Conservation (phyloP, 805 yeast genomes). For the Zygotorulaspora florentina region DNA sequence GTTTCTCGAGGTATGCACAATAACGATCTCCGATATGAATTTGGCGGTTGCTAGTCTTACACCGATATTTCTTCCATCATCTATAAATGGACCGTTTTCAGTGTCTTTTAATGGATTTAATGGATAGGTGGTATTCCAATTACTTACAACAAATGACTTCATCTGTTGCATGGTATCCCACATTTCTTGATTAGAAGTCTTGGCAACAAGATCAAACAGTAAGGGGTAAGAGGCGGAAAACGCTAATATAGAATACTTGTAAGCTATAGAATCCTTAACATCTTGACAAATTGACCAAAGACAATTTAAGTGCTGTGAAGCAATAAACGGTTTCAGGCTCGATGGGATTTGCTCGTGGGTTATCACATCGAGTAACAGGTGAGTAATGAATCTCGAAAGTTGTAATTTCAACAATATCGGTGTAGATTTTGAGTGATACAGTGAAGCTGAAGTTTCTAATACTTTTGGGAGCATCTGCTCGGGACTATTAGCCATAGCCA, state of each 20-base stretch:
- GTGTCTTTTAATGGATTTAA: slow-evolving; percentile 32
- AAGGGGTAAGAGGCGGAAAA: slow-evolving; percentile 44
- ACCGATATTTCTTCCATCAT: slow-evolving; percentile 48
- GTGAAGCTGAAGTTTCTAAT: slow-evolving; percentile 29
- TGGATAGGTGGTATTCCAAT: slow-evolving; percentile 59
- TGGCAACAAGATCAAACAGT: slow-evolving; percentile 43
- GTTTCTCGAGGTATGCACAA: slow-evolving; percentile 46
- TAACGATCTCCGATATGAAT: slow-evolving; percentile 58
- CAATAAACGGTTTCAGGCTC: slow-evolving; percentile 32
- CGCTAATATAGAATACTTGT: slow-evolving; percentile 39
- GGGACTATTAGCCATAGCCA: slow-evolving; percentile 33
- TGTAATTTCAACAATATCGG: slow-evolving; percentile 8
- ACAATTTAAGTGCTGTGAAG: slow-evolving; percentile 25
- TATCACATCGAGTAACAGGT: slow-evolving; percentile 25
- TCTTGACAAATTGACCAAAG: slow-evolving; percentile 27
- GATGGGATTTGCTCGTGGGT: slow-evolving; percentile 19
- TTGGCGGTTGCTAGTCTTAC: slow-evolving; percentile 67
- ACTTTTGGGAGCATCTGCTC: slow-evolving; percentile 31
- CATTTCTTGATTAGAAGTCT: slow-evolving; percentile 36
- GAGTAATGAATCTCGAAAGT: slow-evolving; percentile 23
- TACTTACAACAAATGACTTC: slow-evolving; percentile 53
- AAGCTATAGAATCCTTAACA: slow-evolving; percentile 29
- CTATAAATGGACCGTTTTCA: slow-evolving; percentile 30
- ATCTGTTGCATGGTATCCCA: slow-evolving; percentile 58
- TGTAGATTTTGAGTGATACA: slow-evolving; percentile 14